phyloP scores from a whole-genome alignment of 2,329 filamentous ascomycete genomes.

The Stemphylium vesicarium region DNA sequence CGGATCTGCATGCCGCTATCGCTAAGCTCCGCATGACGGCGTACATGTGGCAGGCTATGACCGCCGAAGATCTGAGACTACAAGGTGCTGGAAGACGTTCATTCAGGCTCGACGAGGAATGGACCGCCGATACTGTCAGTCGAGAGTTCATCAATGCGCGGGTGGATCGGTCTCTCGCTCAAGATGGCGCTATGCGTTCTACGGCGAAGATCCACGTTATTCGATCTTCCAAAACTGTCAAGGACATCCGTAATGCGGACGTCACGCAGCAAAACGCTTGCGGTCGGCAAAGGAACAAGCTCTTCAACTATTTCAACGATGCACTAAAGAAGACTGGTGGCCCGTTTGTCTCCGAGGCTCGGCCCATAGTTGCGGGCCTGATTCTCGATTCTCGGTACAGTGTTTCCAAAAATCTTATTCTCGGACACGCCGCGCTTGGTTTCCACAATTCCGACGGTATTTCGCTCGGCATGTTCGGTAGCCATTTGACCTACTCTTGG shows the following conservation, averaged over 20 bases:
- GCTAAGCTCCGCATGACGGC: conserved; percentile 44
- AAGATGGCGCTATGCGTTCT: conserved; percentile 28
- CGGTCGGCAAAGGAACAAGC: conserved; percentile 13
- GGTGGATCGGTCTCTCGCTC: conserved; percentile 14
- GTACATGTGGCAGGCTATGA: conserved; percentile 47
- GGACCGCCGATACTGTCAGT: conserved; percentile 32
- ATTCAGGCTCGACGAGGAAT: conserved; percentile 44
- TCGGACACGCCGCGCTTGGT: conserved; percentile 36
- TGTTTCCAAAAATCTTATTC: conserved; percentile 24
- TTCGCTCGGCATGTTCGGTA: conserved; percentile 36
- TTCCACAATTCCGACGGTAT: conserved; percentile 34
- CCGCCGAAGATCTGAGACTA: conserved; percentile 39
- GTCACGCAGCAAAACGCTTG: conserved; percentile 30
- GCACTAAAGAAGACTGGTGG: conserved; percentile 33
- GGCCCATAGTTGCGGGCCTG: conserved; percentile 39
- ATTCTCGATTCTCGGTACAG: conserved; percentile 42
- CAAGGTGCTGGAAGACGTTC: conserved; percentile 35
- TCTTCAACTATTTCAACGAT: conserved; percentile 32
- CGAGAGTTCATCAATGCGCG: conserved; percentile 26
- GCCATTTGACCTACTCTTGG: conserved; percentile 39
- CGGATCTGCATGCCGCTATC: conserved; percentile 37
- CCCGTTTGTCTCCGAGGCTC: conserved; percentile 29
- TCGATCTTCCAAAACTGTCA: conserved; percentile 30
- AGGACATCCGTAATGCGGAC: conserved; percentile 27
- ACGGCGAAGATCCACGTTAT: conserved; percentile 39